These are phyloP conservation scores for Leishmania lainsoni DNA, from an alignment of 208 protist genomes.

Conservation along the genomic window DNA sequence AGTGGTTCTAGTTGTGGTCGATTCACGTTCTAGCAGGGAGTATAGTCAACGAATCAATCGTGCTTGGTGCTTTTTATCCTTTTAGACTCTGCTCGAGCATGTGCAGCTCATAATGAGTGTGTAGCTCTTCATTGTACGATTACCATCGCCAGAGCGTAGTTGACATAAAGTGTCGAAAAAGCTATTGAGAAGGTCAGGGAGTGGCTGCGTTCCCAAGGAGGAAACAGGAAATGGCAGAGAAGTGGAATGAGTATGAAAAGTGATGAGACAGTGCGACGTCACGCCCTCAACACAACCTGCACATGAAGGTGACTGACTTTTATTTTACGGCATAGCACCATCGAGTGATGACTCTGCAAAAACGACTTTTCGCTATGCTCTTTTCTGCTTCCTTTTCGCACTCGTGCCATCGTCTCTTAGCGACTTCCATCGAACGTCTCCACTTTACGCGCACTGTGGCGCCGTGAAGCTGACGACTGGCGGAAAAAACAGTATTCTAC, in stretches of 20 bases:
- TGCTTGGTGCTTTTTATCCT: not conserved
- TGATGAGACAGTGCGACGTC: not conserved
- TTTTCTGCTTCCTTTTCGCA: not conserved
- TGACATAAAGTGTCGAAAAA: not conserved
- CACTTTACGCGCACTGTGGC: not conserved
- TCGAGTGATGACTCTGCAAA: not conserved
- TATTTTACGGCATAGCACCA: not conserved
- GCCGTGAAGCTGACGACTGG: not conserved
- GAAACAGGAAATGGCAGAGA: not conserved
- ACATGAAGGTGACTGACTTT: not conserved
- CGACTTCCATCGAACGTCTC: not conserved
- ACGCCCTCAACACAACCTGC: not conserved
- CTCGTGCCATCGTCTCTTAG: not conserved
- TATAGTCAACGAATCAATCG: not conserved
- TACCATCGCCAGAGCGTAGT: not conserved
- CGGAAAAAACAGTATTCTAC: not conserved
- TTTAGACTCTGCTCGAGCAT: conserved; percentile 12
- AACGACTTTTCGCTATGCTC: not conserved
- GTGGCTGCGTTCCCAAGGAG: not conserved
- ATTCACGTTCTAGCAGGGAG: not conserved
- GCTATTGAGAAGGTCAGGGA: not conserved
- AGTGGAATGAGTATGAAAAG: not conserved
- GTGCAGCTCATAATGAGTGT: not conserved
- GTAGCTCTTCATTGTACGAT: not conserved
- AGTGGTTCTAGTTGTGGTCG: not conserved